phyloP scores from a whole-genome alignment of 495 filamentous ascomycete genomes.

The Tuber magnatum region DNA sequence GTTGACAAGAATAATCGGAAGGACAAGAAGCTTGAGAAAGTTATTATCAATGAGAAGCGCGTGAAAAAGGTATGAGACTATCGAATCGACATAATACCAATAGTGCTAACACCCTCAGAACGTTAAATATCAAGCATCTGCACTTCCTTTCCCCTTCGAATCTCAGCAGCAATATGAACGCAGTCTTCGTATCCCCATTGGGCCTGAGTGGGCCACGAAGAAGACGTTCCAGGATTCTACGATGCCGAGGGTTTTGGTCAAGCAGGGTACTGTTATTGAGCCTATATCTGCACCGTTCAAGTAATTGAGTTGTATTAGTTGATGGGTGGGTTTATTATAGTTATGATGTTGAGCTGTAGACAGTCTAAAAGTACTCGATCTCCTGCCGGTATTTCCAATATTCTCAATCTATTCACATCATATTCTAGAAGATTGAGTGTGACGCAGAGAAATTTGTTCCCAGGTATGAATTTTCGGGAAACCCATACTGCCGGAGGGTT shows the following conservation, averaged over 20 bases:
- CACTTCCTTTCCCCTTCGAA: slow-evolving; percentile 81
- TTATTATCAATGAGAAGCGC: slow-evolving; percentile 88
- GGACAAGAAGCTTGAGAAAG: slow-evolving; percentile 69
- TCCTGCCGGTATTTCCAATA: not conserved
- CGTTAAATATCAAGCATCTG: slow-evolving; percentile 72
- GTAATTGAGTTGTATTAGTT: slow-evolving; percentile 9
- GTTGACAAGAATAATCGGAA: slow-evolving; percentile 67
- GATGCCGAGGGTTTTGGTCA: slow-evolving; percentile 85
- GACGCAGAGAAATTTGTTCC: not conserved
- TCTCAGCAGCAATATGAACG: slow-evolving; percentile 82
- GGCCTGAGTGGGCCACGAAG: slow-evolving; percentile 93
- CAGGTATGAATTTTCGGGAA: not conserved
- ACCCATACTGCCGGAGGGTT: not conserved
- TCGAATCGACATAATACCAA: not conserved
- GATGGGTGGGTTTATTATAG: not conserved
- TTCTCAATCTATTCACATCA: not conserved
- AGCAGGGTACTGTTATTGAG: slow-evolving; percentile 75
- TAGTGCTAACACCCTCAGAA: slow-evolving; percentile 54
- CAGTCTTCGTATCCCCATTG: slow-evolving; percentile 74
- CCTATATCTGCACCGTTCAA: slow-evolving; percentile 56
- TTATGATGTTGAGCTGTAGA: not conserved
- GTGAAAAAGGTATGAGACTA: slow-evolving; percentile 69
- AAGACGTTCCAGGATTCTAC: slow-evolving; percentile 80
- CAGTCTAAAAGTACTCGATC: not conserved
- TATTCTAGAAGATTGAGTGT: not conserved